A percentile compares a stretch with the other conserved stretches of the same genome.
Evolutionary conservation across 768 basidiomycete species (phyloP).

Genomic region (Leucocoprinus birnbaumii): DNA sequence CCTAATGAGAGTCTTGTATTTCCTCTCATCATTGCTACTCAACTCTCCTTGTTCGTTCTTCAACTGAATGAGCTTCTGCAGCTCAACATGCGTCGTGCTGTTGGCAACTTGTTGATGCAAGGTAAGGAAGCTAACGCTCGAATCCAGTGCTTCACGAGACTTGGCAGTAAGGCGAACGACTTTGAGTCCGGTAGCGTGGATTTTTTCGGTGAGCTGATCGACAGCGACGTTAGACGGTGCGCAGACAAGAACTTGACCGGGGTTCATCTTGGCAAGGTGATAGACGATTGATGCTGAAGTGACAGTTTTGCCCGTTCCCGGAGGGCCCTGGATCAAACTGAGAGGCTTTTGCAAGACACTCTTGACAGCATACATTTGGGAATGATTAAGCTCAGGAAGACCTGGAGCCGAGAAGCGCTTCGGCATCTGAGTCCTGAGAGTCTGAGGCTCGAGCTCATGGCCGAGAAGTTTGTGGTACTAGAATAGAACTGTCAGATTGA

Average conservation of each 20-base stretch:
- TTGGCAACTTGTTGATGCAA: constrained; percentile 98
- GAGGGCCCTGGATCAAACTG: constrained; percentile 96
- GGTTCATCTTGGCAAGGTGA: constrained; percentile 99
- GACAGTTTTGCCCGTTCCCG: constrained; percentile 98
- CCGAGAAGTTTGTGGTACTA: constrained; percentile 99
- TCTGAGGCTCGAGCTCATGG: constrained; percentile 95
- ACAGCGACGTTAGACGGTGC: constrained; percentile 99
- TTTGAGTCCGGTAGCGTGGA: constrained; percentile 97
- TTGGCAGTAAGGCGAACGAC: constrained; percentile 98
- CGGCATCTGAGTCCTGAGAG: constrained; percentile 88
- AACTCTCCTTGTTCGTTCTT: constrained; percentile 98
- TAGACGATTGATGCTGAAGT: constrained; percentile 99
- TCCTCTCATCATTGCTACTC: constrained; percentile 94
- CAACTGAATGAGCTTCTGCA: constrained; percentile 96
- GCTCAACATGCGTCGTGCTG: constrained; percentile 91
- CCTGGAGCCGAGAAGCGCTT: constrained; percentile 97
- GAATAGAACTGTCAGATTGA: constrained; percentile 8
- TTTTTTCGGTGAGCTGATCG: constrained; percentile 98
- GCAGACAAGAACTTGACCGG: constrained; percentile 97
- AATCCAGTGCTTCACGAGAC: constrained; percentile 96
- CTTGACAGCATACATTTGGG: constrained; percentile 99
- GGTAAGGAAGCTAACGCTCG: constrained; percentile 91
- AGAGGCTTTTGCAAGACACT: constrained; percentile 97
- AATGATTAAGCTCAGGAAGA: constrained; percentile 97
- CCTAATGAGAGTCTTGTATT: constrained; percentile 93